These are phyloP conservation scores for Gynochthodes officinalis DNA, from an alignment of 257 asterid genomes.

Conservation along the genomic window DNA sequence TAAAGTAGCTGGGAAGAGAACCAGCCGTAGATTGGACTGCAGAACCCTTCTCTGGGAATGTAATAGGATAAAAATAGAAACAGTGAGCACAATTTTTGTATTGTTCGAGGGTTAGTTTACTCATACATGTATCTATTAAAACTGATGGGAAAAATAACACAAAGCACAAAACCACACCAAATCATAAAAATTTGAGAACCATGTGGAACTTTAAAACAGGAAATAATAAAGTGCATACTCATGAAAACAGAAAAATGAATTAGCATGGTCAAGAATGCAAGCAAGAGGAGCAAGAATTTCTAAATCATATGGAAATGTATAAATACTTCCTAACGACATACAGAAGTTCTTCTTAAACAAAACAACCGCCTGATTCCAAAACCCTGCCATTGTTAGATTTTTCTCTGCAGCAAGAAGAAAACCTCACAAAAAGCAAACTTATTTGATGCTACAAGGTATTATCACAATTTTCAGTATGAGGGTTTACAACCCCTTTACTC, in stretches of 20 bases:
- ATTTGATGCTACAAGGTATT: neutral
- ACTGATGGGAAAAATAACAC: too few species aligned
- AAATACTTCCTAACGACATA: neutral
- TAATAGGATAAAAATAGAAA: neutral
- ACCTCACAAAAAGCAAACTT: neutral
- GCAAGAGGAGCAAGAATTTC: neutral
- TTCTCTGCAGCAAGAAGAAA: constrained; percentile 5
- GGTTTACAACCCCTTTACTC: neutral
- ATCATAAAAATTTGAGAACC: too few species aligned
- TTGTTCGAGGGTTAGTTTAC: too few species aligned
- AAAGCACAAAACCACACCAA: too few species aligned
- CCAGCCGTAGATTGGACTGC: constrained; percentile 22
- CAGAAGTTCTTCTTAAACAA: constrained; percentile 31
- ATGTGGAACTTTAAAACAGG: too few species aligned
- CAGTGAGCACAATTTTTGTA: too few species aligned
- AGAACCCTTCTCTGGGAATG: constrained; percentile 26
- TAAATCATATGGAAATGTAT: neutral
- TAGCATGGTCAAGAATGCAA: neutral
- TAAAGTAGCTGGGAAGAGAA: constrained; percentile 26
- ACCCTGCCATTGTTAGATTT: constrained; percentile 19
- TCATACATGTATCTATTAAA: too few species aligned
- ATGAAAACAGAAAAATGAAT: neutral
- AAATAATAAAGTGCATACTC: neutral
- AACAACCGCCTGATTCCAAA: constrained; percentile 31
- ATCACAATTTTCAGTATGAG: neutral